These are phyloP conservation scores for Chaetomium strumarium DNA, from an alignment of 2,329 filamentous ascomycete species.

Conservation along the genomic window DNA sequence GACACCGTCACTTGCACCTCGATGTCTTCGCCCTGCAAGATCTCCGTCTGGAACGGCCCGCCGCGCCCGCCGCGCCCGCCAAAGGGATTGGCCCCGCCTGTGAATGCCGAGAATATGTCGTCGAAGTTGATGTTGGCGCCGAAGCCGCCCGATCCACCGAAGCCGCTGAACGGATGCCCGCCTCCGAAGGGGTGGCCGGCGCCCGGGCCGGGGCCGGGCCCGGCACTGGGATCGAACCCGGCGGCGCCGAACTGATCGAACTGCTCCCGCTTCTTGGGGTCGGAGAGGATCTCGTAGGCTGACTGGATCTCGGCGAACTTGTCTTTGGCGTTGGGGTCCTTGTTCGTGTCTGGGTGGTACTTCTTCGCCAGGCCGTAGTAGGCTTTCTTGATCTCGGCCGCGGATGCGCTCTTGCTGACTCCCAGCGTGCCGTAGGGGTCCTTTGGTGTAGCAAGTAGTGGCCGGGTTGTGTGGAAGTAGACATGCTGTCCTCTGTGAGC, in stretches of 20 bases:
- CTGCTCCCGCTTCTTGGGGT: constrained; percentile 86
- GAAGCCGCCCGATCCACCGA: constrained; percentile 62
- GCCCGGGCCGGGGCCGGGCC: constrained; percentile 51
- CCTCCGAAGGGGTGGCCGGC: constrained; percentile 59
- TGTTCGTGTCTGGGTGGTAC: constrained; percentile 96
- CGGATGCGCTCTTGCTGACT: constrained; percentile 72
- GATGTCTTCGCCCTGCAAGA: constrained; percentile 91
- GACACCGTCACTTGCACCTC: constrained; percentile 89
- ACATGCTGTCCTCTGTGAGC: constrained; percentile 10
- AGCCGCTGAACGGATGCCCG: constrained; percentile 37
- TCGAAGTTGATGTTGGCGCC: constrained; percentile 89
- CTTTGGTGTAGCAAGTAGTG: constrained; percentile 46
- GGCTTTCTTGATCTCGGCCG: constrained; percentile 92
- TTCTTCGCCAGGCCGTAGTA: constrained; percentile 98
- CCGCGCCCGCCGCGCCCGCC: constrained; percentile 41
- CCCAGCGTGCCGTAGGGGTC: constrained; percentile 87
- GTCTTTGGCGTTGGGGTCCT: constrained; percentile 87
- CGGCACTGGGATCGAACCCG: constrained; percentile 74
- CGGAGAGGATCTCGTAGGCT: constrained; percentile 89
- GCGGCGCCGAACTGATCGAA: constrained; percentile 87
- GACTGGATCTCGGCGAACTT: constrained; percentile 89
- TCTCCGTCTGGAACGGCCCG: constrained; percentile 68
- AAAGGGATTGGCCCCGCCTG: constrained; percentile 51
- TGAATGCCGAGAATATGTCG: constrained; percentile 86
- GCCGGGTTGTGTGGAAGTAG: constrained; percentile 55